Evolutionary conservation across 2,329 filamentous ascomycete genomes (phyloP), one percentile per base, ranked within the genome.

Genomic region (Peltaster fructicola): DNA sequence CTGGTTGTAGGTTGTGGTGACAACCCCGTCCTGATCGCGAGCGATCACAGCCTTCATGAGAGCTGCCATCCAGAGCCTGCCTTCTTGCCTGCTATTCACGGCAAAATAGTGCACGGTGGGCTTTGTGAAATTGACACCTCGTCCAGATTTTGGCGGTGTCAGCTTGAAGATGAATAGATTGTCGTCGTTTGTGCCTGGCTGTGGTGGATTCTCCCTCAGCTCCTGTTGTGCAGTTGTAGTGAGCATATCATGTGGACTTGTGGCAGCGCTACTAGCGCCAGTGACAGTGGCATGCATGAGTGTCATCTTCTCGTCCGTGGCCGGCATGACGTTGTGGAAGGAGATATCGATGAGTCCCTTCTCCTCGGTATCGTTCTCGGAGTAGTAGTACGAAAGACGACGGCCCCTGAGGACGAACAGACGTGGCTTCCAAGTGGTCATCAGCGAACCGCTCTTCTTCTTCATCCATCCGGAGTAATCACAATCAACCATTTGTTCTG

Each of bases 401-500:
- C 85, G 73, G 15, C 88, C 88, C 43, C 82, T 84, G 30, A 98
- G 68, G 6, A 98, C 74, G 45, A 98, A 98, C n/a, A 95, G 63
- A 8, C 88, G 73, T 8, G 84, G 78, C 46, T 95, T 98, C 88
- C 88, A 98, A 2, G 84, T 92, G 3, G 82, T 82, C 74, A 98
- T 92, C 16, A 95, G 61, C 43, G 85, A 88, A 2, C 81, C 85
- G 31, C 81, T 92, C 53, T 90, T 84, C 64, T 98, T 98, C 61
- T 88, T 95, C 88, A 98, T 98, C 88, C 88, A 98, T 1, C 88
- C 88, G 42, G 75, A 85, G 49, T 92, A 95, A 45, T 98, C 85
- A 27, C 81, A 85, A 32, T 70, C 72, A 33, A 71, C 58, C 52
- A 92, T 88, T 32, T 85, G 82, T 45, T 92, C 80, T 27, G 71